A percentile compares a stretch with the other conserved stretches of the same genome.
These are phyloP conservation scores for Beta vulgaris DNA, from an alignment of 148 eudicot species.

Conservation along the genomic window DNA sequence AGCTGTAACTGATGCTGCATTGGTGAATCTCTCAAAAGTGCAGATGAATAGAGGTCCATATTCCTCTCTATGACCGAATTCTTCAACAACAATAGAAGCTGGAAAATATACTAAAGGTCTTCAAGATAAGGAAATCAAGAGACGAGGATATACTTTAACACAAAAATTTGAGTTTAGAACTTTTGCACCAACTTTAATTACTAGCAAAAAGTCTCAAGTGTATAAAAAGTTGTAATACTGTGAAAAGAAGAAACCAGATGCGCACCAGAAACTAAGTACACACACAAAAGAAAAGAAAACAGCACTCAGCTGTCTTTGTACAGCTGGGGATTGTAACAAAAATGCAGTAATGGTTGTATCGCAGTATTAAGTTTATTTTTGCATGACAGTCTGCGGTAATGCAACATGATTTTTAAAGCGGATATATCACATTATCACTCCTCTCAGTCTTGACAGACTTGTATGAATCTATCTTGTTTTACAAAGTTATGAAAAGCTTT, in stretches of 20 bases:
- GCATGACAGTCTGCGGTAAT: not conserved
- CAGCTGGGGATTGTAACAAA: no score
- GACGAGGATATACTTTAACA: not conserved
- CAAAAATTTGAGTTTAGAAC: not conserved
- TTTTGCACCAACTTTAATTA: not conserved
- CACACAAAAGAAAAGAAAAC: no score
- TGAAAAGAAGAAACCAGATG: not conserved
- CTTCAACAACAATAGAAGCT: conserved; percentile 86
- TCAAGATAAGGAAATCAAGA: not conserved
- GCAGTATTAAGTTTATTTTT: not conserved
- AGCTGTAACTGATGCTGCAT: conserved; percentile 75
- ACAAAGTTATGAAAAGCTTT: no score
- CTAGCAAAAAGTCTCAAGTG: not conserved
- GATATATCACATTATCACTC: no score
- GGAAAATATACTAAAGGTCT: conserved; percentile 28
- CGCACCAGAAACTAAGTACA: not conserved
- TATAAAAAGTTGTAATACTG: no score
- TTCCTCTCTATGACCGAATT: conserved; percentile 81
- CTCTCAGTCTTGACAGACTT: no score
- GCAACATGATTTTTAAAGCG: not conserved
- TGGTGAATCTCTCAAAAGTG: conserved; percentile 78
- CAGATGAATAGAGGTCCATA: conserved; percentile 77
- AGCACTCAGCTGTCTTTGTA: not conserved
- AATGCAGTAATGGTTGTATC: not conserved
- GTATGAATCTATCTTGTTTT: no score